Conservation (phyloP, 495 filamentous ascomycete species). For the Xylaria intraflava region DNA sequence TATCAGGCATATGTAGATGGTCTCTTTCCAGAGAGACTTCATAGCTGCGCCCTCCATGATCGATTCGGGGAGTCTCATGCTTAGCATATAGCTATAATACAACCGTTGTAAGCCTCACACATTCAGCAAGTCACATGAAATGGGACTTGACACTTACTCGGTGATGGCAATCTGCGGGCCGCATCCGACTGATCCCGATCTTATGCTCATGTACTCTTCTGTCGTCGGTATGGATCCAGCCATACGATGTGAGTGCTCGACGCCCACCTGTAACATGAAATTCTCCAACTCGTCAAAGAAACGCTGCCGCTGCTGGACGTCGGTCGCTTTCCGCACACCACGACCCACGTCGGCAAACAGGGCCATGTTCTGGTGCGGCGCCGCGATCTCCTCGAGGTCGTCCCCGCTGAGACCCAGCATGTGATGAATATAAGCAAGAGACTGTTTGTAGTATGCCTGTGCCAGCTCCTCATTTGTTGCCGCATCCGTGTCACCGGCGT, state of each 20-base stretch:
- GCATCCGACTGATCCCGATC: constrained; percentile 24
- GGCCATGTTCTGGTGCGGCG: constrained; percentile 19
- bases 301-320: constrained; percentile 19
- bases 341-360: constrained; percentile 21
- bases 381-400: not conserved
- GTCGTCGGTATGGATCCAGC: constrained; percentile 17
- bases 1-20: constrained; percentile 22
- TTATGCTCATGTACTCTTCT: constrained; percentile 20
- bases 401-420: constrained; percentile 14
- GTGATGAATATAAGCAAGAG: constrained; percentile 17
- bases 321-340: constrained; percentile 13
- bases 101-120: constrained; percentile 9
- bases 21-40: constrained; percentile 23
- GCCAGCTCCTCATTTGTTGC: constrained; percentile 19
- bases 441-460: constrained; percentile 22
- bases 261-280: constrained; percentile 24
- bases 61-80: constrained; percentile 19
- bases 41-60: constrained; percentile 23
- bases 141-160: constrained; percentile 16
- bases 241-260: constrained; percentile 21
- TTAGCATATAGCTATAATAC: constrained; percentile 19
- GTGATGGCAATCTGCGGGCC: constrained; percentile 24
- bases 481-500: constrained; percentile 25
- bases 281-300: constrained; percentile 24
- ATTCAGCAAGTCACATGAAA: not conserved